These are phyloP conservation scores for Noccaea caerulescens DNA, from an alignment of 345 rosid species.

Conservation along the genomic window DNA sequence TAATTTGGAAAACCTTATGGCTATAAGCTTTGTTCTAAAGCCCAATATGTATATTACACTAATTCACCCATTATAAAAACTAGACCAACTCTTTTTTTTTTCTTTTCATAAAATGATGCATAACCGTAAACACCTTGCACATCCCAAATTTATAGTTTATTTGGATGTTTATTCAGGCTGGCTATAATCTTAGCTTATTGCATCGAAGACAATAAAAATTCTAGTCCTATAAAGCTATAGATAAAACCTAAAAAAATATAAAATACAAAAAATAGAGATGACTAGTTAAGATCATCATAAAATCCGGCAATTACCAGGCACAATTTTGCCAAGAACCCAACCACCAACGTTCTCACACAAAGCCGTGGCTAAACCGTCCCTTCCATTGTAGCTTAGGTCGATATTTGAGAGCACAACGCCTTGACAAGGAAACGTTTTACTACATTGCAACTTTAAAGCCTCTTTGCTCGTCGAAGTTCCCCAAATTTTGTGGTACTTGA, in stretches of 20 bases:
- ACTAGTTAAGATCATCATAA: slow-evolving; percentile 18
- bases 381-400: slow-evolving; percentile 19
- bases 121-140: slow-evolving; percentile 10
- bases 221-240: background rate
- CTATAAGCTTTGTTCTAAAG: too few species aligned
- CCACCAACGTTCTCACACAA: slow-evolving; percentile 46
- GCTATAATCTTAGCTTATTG: slow-evolving; percentile 2
- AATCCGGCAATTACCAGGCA: slow-evolving; percentile 28
- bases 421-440: slow-evolving; percentile 41
- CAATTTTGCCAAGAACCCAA: slow-evolving; percentile 30
- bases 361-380: slow-evolving; percentile 32
- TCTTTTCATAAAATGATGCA: background rate
- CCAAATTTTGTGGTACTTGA: slow-evolving; percentile 42
- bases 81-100: background rate
- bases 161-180: slow-evolving; percentile 16
- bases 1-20: too few species aligned
- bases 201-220: background rate
- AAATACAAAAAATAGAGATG: background rate
- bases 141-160: slow-evolving; percentile 23
- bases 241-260: too few species aligned
- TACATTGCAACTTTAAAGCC: slow-evolving; percentile 48
- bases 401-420: slow-evolving; percentile 43
- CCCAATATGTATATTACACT: too few species aligned
- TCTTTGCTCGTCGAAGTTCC: slow-evolving; percentile 45
- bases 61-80: background rate